phyloP scores from a whole-genome alignment of 1,284 basidiomycete genomes.

The Chalciporus sp. region DNA sequence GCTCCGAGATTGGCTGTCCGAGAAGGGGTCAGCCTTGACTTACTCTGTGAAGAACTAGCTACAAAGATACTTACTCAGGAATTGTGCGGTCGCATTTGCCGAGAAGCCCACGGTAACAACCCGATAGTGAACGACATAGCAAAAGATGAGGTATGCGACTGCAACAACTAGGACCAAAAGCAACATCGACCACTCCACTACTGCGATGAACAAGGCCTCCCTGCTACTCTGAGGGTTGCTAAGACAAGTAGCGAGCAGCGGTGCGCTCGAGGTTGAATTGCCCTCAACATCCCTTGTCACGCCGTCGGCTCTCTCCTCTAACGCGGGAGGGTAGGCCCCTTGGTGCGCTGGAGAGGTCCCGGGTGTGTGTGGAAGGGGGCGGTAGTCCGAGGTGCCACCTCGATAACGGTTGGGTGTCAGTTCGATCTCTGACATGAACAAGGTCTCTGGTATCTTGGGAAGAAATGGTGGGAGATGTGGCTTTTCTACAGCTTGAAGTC shows the following conservation, averaged over 20 bases:
- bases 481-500: too few species aligned
- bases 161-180: constrained; percentile 3
- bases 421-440: too few species aligned
- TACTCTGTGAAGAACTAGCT: not conserved
- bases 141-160: constrained; percentile 13
- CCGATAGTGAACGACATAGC: constrained; percentile 16
- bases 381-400: too few species aligned
- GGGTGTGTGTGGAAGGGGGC: too few species aligned
- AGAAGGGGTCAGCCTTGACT: not conserved
- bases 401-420: too few species aligned
- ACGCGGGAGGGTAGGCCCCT: not conserved
- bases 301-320: not conserved
- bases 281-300: not conserved
- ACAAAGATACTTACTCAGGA: constrained; percentile 3
- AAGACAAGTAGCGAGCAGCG: not conserved
- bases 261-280: not conserved
- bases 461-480: too few species aligned
- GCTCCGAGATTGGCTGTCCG: constrained; percentile 10
- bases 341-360: too few species aligned
- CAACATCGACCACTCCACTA: constrained; percentile 1
- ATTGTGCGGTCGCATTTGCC: not conserved
- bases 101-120: constrained; percentile 5
- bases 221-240: not conserved
- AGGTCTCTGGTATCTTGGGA: too few species aligned
- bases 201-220: not conserved